Conservation (phyloP, 2,329 filamentous ascomycete genomes). For the Pseudogymnoascus sp. region DNA sequence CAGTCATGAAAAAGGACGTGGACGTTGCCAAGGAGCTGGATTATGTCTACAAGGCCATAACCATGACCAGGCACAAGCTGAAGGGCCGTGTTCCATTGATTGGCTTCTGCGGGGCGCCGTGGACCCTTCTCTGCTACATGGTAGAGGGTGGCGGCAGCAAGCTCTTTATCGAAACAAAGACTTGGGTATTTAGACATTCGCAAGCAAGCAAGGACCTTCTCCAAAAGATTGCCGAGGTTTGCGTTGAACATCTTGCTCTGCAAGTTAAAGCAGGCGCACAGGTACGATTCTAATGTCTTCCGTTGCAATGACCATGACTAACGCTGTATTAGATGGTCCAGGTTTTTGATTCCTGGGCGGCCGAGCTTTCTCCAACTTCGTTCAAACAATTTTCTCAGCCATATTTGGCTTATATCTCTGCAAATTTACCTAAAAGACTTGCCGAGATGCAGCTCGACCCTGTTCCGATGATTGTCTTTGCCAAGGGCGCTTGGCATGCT, state of each 20-base stretch:
- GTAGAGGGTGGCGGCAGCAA: conserved; percentile 95
- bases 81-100: conserved; percentile 84
- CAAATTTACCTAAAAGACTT: conserved; percentile 67
- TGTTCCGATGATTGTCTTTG: conserved; percentile 96
- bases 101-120: conserved; percentile 93
- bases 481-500: conserved; percentile 95
- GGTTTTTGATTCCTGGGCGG: conserved; percentile 98
- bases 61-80: conserved; percentile 79
- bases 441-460: conserved; percentile 64
- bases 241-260: conserved; percentile 85
- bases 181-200: conserved; percentile 88
- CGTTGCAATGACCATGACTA: not conserved
- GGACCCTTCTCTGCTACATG: conserved; percentile 98
- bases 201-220: conserved; percentile 72
- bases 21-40: conserved; percentile 76
- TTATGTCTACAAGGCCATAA: conserved; percentile 95
- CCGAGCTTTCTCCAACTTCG: conserved; percentile 75
- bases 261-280: conserved; percentile 93
- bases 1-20: conserved; percentile 69
- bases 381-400: conserved; percentile 84
- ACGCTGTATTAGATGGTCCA: conserved; percentile 59
- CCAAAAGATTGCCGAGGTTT: conserved; percentile 87
- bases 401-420: conserved; percentile 75
- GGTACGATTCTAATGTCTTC: conserved; percentile 35
- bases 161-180: conserved; percentile 89